Base-by-base conservation (phyloP, 176 grass and related monocot genomes). In the Avena sativa region DNA sequence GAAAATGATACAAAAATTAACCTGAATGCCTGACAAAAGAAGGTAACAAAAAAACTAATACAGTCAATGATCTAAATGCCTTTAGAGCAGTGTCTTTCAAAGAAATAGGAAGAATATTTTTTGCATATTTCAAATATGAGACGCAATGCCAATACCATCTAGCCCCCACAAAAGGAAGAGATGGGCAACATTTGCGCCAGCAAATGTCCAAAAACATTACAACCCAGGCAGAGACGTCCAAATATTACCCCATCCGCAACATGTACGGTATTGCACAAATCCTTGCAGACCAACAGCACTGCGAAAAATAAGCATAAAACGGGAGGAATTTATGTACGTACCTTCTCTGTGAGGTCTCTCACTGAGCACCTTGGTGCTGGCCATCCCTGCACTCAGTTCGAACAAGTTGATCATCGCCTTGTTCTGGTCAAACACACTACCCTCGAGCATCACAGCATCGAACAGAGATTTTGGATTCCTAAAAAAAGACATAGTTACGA, bases 361-460 rank as follows among this genome's bases (percentile, higher is more conserved):
- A 0, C 71, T 19, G 34, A 78, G 78, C 82, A 85, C 51, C 51
- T 89, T 88, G 2, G 61, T 68, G 83, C 73, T 88, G 74, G 91
- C 53, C 91, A 95, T 93, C 71, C 91, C 84, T 9, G 93, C 10
- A 20, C 81, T 89, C 64, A 89, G 78, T 59, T 95, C 91, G 10
- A 93, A 93, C 78, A 91, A 46, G 76, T 89, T 95, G 78, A 93
- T 91, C 94, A 95, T 89, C 52, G 77, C 63, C 30, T 83, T 55
- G 59, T 69, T 85, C 40, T 76, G 28, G 81, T 49, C 0, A 91
- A 61, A 81, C 55, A 69, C 6, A 26, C 30, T 53, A 3, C 82
- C 70, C 85, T 61, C 12, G 12, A 71, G 70, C 52, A 60, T 11
- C 14, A 84, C 55, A 80, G 34, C 81, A 89, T 89, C 68, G 40